Evolutionary conservation across 306 rosid species (phyloP).

Genomic region (Inga oerstediana): DNA sequence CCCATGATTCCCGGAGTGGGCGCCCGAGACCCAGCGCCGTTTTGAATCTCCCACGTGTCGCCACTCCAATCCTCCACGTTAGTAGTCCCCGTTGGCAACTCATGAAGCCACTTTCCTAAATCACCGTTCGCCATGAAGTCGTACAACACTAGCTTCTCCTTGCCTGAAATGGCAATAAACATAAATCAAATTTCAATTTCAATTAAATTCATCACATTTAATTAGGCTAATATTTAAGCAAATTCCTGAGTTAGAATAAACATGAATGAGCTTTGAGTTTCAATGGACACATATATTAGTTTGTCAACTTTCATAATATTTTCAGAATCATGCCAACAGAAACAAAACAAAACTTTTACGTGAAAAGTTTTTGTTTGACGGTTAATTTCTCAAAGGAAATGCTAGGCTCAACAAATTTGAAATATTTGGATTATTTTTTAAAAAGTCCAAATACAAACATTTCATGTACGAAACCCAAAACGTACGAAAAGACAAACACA

Average conservation of each 20-base stretch:
- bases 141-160: slow-evolving; percentile 71
- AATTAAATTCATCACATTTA: neutral
- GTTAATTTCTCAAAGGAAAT: neutral
- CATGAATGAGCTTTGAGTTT: neutral
- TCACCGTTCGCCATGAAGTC: slow-evolving; percentile 90
- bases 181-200: neutral
- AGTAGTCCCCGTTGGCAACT: slow-evolving; percentile 81
- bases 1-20: slow-evolving; percentile 47
- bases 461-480: neutral
- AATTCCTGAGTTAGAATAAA: neutral
- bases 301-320: neutral
- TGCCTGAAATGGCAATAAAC: slow-evolving; percentile 46
- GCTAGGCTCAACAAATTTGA: neutral
- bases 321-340: neutral
- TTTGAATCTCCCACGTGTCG: slow-evolving; percentile 83
- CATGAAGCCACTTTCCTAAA: slow-evolving; percentile 83
- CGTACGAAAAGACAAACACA: slow-evolving; percentile 27
- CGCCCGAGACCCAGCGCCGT: slow-evolving; percentile 29
- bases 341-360: neutral
- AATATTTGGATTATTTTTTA: neutral
- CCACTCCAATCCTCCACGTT: slow-evolving; percentile 86
- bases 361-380: neutral
- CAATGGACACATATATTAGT: neutral
- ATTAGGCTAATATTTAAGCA: neutral
- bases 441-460: neutral